Evolutionary conservation across 352 stramenopile genomes (phyloP).

Genomic region (Pythium folliculosum): DNA sequence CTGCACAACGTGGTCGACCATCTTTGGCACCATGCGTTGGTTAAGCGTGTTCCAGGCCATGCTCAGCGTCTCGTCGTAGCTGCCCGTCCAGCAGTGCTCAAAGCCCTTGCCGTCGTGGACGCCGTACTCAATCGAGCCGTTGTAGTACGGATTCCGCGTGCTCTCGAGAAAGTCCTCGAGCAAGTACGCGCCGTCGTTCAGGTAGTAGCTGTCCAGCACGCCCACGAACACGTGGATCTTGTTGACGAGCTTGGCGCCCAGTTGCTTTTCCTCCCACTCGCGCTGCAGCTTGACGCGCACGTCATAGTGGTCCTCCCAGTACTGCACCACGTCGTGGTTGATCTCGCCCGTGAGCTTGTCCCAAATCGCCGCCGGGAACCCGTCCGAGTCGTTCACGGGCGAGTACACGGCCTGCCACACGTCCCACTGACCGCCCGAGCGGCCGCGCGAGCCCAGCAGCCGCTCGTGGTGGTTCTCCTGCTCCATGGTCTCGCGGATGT

Average conservation of each 20-base stretch:
- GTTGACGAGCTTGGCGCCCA: constrained; percentile 70
- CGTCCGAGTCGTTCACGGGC: constrained; percentile 57
- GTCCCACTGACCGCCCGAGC: constrained; percentile 74
- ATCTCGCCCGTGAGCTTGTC: constrained; percentile 72
- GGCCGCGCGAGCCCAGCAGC: constrained; percentile 56
- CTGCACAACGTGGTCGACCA: constrained; percentile 61
- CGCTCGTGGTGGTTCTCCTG: constrained; percentile 81
- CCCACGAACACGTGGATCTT: constrained; percentile 78
- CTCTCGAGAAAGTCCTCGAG: constrained; percentile 67
- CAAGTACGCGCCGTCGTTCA: constrained; percentile 73
- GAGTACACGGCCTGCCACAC: constrained; percentile 77
- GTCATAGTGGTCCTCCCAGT: constrained; percentile 73
- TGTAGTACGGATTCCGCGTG: constrained; percentile 68
- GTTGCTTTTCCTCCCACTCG: constrained; percentile 50
- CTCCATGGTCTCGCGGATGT: constrained; percentile 71
- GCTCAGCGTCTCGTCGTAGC: constrained; percentile 66
- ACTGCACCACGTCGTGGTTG: constrained; percentile 51
- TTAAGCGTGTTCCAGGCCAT: constrained; percentile 77
- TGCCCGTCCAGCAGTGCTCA: constrained; percentile 79
- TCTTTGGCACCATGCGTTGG: constrained; percentile 67
- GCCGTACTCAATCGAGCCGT: constrained; percentile 72
- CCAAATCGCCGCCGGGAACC: constrained; percentile 62
- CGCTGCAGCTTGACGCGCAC: constrained; percentile 68
- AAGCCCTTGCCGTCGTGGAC: constrained; percentile 65
- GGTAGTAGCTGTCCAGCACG: constrained; percentile 76